A percentile compares a stretch with the other conserved stretches of the same genome.
Conservation (phyloP, 805 yeast genomes). For the Wickerhamomyces bovis region DNA sequence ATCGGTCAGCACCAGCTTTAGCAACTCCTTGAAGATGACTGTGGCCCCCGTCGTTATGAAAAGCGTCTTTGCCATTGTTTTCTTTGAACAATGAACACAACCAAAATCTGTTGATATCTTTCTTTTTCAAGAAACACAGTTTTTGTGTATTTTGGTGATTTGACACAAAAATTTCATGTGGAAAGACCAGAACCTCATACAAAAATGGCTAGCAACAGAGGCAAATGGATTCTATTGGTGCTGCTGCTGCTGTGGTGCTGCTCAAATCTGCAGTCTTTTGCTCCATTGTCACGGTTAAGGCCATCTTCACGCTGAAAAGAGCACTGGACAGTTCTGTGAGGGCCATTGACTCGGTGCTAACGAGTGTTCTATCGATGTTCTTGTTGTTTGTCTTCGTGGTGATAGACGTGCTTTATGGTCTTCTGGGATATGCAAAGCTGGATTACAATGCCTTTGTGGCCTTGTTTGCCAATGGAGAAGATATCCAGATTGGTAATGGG, state of each 20-base stretch:
- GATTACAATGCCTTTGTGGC: background rate
- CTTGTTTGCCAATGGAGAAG: background rate
- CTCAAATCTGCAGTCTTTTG: background rate
- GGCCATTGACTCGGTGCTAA: background rate
- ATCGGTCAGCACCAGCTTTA: constrained; percentile 35
- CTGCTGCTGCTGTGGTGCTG: no score
- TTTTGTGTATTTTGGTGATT: background rate
- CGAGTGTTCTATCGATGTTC: background rate
- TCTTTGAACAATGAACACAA: background rate
- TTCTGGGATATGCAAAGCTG: background rate
- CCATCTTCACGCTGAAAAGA: background rate
- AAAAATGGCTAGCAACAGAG: no score
- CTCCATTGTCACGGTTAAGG: background rate
- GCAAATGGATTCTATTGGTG: background rate
- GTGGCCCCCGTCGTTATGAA: constrained; percentile 91
- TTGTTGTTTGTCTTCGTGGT: background rate
- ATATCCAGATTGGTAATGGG: background rate
- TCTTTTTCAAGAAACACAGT: background rate
- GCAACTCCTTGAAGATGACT: constrained; percentile 62
- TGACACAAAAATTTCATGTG: background rate
- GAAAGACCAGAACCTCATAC: no score
- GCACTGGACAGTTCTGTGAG: background rate
- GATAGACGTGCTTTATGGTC: background rate
- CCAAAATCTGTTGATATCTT: background rate
- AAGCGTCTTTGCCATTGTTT: constrained; percentile 10